A percentile compares a stretch with the other conserved stretches of the same genome.
phyloP scores from a whole-genome alignment of 2,329 filamentous ascomycete genomes.

The Microsporum ferrugineum region DNA sequence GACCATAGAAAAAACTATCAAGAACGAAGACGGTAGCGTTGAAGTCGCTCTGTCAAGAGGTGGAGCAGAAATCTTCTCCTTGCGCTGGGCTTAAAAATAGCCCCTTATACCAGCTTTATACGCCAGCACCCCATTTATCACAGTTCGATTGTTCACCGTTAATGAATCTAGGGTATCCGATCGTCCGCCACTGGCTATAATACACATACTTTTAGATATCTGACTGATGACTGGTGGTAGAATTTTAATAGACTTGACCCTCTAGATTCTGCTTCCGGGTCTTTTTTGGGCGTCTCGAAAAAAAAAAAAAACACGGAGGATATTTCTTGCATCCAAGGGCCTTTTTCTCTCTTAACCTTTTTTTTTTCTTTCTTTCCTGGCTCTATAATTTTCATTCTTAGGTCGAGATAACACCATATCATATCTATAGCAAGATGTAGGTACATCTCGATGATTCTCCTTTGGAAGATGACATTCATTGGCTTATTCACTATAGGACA shows the following conservation, averaged over 20 bases:
- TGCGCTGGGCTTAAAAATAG: slow-evolving; percentile 8
- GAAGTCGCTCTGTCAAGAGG: slow-evolving; percentile 34
- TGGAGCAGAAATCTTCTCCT: slow-evolving; percentile 10
- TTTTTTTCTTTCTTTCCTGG: background rate
- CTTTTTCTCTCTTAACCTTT: background rate
- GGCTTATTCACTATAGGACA: no score
- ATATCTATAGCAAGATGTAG: no score
- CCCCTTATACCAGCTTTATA: background rate
- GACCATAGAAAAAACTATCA: slow-evolving; percentile 40
- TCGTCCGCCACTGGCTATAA: background rate
- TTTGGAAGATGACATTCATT: no score
- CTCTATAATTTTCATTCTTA: no score
- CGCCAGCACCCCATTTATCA: background rate
- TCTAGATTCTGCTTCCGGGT: background rate
- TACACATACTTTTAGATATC: background rate
- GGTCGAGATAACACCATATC: no score
- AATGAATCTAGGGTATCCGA: background rate
- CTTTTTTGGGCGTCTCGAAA: background rate
- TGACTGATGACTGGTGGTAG: background rate
- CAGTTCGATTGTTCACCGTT: background rate
- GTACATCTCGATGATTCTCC: no score
- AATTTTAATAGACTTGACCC: background rate
- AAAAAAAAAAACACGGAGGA: background rate
- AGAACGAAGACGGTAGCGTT: slow-evolving; percentile 38
- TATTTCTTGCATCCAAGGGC: background rate